Evolutionary conservation across 495 filamentous ascomycete genomes (phyloP), one percentile per base, ranked within the genome.

Genomic region (Letharia columbiana): DNA sequence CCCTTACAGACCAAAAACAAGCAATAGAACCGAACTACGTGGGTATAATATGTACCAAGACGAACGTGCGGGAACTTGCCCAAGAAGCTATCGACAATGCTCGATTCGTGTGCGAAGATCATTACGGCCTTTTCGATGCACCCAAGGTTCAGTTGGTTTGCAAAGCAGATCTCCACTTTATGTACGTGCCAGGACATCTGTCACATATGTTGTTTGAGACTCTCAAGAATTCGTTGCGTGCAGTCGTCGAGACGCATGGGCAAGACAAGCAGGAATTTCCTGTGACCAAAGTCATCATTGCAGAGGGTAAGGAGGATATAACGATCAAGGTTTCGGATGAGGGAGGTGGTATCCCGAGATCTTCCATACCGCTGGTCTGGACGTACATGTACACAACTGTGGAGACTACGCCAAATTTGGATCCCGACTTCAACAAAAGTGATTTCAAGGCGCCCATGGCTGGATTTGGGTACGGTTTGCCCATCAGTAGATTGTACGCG

Each of bases 351-450:
- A 97, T 98, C 37, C 91, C 92, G 0, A 83, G 94, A 63, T 91
- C 87, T 67, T 82, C 90, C 41, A 97, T 98, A 64, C 95, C 95
- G 13, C 82, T 98, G 11, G 94, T 98, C 20, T 98, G 94, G 94
- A 98, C 94, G 37, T 98, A 98, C 73, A 98, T 98, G 94, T 98
- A 98, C 72, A 98, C 94, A 28, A 98, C 94, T 13, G 93, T 98
- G 52, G 94, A 97, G 76, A 86, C 91, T 66, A 97, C 94, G 5
- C 94, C 94, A 8, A 95, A 85, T 71, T 80, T 98, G 59, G 94
- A 98, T 72, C 94, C 94, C 17, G 92, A 97, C 75, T 98, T 98
- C 76, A 92, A 98, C 77, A 96, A 97, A 79, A 96, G 89, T 76
- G 94, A 98, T 76, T 98, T 98, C 82, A 98, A 98, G 77, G 94